A percentile compares a stretch with the other conserved stretches of the same genome.
Evolutionary conservation across 2,329 filamentous ascomycete genomes (phyloP).

Genomic region (Colletotrichum sp.): DNA sequence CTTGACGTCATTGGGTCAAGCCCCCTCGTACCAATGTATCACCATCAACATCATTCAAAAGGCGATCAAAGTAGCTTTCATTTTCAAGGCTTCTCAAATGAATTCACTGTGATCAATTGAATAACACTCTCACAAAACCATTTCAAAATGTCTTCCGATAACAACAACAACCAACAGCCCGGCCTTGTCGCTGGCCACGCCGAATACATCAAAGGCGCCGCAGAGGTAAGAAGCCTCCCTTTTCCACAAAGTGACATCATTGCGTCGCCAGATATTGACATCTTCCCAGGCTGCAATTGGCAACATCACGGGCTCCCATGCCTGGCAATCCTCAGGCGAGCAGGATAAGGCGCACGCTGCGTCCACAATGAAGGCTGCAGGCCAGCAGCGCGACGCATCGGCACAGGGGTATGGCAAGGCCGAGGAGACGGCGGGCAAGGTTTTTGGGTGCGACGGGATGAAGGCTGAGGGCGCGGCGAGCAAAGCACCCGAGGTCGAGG

Average conservation of each 20-base stretch:
- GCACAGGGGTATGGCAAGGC: constrained; percentile 63
- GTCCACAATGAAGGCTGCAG: constrained; percentile 66
- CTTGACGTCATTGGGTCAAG: constrained; percentile 11
- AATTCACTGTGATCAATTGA: not conserved
- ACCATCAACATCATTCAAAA: not conserved
- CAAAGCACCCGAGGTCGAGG: constrained; percentile 31
- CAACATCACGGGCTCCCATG: constrained; percentile 62
- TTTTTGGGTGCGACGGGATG: constrained; percentile 74
- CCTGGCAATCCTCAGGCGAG: constrained; percentile 69
- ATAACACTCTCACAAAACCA: not conserved
- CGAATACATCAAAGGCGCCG: constrained; percentile 72
- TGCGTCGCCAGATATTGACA: not conserved
- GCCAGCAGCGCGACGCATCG: constrained; percentile 57
- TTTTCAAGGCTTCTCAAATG: not conserved
- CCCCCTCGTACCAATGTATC: not conserved
- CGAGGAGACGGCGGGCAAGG: constrained; percentile 69
- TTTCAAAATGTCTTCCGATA: constrained; percentile 8
- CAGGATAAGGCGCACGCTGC: constrained; percentile 68
- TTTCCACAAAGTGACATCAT: not conserved
- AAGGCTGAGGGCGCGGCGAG: constrained; percentile 64
- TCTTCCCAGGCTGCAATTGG: constrained; percentile 61
- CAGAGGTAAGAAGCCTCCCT: constrained; percentile 52
- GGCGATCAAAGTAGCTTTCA: not conserved
- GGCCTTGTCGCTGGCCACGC: constrained; percentile 68
- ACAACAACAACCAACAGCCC: constrained; percentile 42